These are phyloP conservation scores for Barbarea vulgaris DNA, from an alignment of 345 rosid genomes.

Conservation along the genomic window DNA sequence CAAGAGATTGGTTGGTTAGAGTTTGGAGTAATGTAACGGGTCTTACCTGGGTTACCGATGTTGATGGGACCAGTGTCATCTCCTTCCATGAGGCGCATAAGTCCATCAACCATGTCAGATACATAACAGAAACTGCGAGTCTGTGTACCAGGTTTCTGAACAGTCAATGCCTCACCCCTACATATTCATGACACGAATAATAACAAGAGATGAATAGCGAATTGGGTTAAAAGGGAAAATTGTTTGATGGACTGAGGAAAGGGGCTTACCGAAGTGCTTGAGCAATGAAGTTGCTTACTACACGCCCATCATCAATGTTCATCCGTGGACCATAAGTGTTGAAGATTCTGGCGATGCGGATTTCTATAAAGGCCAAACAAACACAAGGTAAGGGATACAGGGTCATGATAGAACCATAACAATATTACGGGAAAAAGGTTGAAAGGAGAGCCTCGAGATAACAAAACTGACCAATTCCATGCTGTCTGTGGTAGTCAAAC, in stretches of 20 bases:
- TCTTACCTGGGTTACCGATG: constrained; percentile 90
- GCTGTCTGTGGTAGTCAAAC: constrained; percentile 99
- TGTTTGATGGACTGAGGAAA: background rate
- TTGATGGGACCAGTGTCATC: constrained; percentile 95
- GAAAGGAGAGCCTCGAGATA: background rate
- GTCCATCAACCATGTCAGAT: constrained; percentile 98
- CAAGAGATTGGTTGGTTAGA: background rate
- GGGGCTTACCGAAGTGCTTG: constrained; percentile 83
- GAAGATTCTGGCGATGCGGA: constrained; percentile 98
- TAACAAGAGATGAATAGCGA: background rate
- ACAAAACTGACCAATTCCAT: constrained; percentile 66
- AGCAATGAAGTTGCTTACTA: constrained; percentile 99
- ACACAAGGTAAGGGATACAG: background rate
- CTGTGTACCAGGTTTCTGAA: constrained; percentile 94
- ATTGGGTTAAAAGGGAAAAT: background rate
- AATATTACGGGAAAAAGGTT: background rate
- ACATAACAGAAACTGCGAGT: constrained; percentile 98
- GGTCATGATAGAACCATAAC: background rate
- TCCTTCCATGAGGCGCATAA: constrained; percentile 94
- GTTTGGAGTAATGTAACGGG: background rate
- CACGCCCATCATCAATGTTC: constrained; percentile 99
- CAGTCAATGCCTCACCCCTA: constrained; percentile 90
- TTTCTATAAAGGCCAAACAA: constrained; percentile 50
- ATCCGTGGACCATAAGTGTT: constrained; percentile 98
- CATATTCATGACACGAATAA: constrained; percentile 9